These are phyloP conservation scores for Closterium sp. DNA, from an alignment of 139 green algal species.

Conservation along the genomic window DNA sequence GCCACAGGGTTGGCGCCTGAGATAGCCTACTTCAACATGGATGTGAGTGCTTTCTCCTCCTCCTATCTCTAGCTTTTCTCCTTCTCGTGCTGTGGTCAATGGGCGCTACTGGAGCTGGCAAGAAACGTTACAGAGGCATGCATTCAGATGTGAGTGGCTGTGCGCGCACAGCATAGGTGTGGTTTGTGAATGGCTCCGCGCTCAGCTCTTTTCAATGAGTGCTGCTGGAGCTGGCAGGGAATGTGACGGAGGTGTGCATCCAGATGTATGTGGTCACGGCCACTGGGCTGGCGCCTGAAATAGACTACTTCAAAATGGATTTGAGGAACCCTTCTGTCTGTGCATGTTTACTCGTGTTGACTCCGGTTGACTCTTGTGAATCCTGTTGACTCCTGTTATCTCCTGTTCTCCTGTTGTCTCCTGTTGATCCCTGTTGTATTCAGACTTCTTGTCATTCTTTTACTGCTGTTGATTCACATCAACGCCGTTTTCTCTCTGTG, in stretches of 20 bases:
- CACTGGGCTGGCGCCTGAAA: conserved; percentile 54
- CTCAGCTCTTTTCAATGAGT: too few relatives aligned
- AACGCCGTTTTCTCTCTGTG: too few relatives aligned
- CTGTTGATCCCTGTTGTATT: too few relatives aligned
- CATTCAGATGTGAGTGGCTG: conserved; percentile 62
- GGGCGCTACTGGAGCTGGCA: conserved; percentile 12
- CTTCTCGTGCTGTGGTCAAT: too few relatives aligned
- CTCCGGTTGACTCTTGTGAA: too few relatives aligned
- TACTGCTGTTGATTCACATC: too few relatives aligned
- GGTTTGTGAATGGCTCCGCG: too few relatives aligned
- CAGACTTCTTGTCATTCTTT: too few relatives aligned
- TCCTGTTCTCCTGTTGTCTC: background rate
- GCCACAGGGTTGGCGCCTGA: conserved; percentile 53
- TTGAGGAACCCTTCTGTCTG: too few relatives aligned
- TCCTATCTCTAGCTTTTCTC: too few relatives aligned
- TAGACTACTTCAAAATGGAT: conserved; percentile 51
- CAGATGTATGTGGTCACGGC: conserved; percentile 59
- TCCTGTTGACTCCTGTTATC: background rate
- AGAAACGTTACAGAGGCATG: conserved; percentile 25
- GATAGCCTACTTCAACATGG: conserved; percentile 46
- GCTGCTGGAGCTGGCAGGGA: conserved; percentile 15
- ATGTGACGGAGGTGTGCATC: conserved; percentile 40
- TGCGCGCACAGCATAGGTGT: too few relatives aligned
- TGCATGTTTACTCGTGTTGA: background rate
- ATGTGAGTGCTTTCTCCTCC: conserved; percentile 8